Evolutionary conservation across 768 basidiomycete species (phyloP), one percentile per base, ranked within the genome.

Genomic region (Russula sp.): DNA sequence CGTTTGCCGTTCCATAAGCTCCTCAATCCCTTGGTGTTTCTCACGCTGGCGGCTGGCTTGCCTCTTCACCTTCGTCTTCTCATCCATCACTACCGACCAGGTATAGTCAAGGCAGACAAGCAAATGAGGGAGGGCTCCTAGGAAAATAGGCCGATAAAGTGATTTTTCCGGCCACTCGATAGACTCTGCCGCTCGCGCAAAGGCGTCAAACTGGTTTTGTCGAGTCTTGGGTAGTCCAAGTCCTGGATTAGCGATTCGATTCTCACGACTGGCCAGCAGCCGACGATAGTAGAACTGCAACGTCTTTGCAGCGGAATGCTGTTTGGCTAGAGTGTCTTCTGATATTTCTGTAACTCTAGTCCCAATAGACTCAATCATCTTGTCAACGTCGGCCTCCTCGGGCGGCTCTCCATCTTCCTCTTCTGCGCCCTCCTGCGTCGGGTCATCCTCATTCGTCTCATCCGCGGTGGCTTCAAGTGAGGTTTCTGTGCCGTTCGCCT

Each of bases 71-170:
- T 52, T 57, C 1, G 37, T 11, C 35, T 67, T 67, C 42, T 58
- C 60, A 13, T 57, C 56, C 60, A 40, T 40, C 10, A 57, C 47
- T 16, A 45, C 18, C 11, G 47, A 34, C 54, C 8, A 16, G 13
- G 57, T 27, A 53, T 49, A 16, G 16, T 62, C 64, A n/a, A 67
- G 52, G 42, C 60, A 66, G 2, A 58, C 42, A 18, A 67, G 60
- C 1, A 67, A 22, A 55, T 67, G 66, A 5, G 66, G 66, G 16
- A 67, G 64, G 11, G 66, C 55, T 9, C 66, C 66, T 9, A 64
- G 34, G 60, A 66, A 67, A 52, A 67, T 37, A 11, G 53, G 65
- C 14, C 59, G 59, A 61, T 67, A 67, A 3, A 49, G 59, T 3
- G 64, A 65, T 16, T 11, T 60, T 31, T 27, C 2, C 6, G 65